These are phyloP conservation scores for Cryphonectria nitschkei DNA, from an alignment of 2,329 filamentous ascomycete species.

Conservation along the genomic window DNA sequence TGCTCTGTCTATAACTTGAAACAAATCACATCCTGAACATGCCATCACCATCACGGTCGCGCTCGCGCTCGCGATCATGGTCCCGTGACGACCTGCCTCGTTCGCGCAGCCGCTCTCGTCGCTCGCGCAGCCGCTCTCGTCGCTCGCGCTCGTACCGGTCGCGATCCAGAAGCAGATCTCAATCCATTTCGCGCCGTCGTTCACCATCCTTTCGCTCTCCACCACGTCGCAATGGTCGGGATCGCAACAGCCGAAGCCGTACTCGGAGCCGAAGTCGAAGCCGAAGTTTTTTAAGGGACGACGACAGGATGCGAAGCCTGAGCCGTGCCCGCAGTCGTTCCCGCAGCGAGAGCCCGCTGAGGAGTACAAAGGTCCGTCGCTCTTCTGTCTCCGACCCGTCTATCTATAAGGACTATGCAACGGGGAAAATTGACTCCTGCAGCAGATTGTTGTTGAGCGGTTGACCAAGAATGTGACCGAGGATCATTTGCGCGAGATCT, in stretches of 20 bases:
- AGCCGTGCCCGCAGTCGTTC: slow-evolving; percentile 43
- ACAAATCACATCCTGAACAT: slow-evolving; percentile 11
- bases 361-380: slow-evolving; percentile 56
- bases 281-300: slow-evolving; percentile 40
- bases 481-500: slow-evolving; percentile 87
- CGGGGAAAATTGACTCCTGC: slow-evolving; percentile 20
- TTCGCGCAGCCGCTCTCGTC: slow-evolving; percentile 21
- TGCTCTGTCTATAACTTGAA: not conserved
- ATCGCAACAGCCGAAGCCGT: slow-evolving; percentile 33
- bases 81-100: slow-evolving; percentile 23
- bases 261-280: slow-evolving; percentile 31
- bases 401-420: not conserved
- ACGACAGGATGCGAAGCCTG: slow-evolving; percentile 37
- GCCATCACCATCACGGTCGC: slow-evolving; percentile 30
- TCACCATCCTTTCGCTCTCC: slow-evolving; percentile 37
- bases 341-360: slow-evolving; percentile 42
- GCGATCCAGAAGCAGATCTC: slow-evolving; percentile 29
- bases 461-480: slow-evolving; percentile 94
- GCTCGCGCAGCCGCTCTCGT: slow-evolving; percentile 21
- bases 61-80: slow-evolving; percentile 26
- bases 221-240: slow-evolving; percentile 43
- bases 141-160: slow-evolving; percentile 27
- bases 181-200: slow-evolving; percentile 29
- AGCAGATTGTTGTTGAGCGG: slow-evolving; percentile 90
- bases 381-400: slow-evolving; percentile 20